Base-by-base conservation (phyloP, 345 rosid genomes). In the Eucalyptus tenuipes region DNA sequence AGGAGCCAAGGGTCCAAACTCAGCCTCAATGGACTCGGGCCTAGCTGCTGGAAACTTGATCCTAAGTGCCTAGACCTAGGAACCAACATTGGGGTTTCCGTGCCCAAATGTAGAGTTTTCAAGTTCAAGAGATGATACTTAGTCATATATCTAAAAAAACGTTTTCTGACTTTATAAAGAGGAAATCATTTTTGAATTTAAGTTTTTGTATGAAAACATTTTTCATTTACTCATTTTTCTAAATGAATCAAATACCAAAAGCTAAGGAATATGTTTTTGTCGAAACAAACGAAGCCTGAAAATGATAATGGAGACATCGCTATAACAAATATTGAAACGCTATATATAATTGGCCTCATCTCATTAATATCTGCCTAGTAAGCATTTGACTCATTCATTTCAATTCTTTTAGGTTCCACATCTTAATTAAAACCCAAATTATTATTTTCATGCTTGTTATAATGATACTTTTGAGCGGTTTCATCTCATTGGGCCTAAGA, bases 11-110 rank as follows among this genome's bases (percentile, higher is more conserved):
- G 1, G 29, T 55, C 1, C 61, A 1, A 55, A 24, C 61, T 13
- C 29, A 22, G 6, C 29, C 61, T 55, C 2, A 5, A 4, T 55
- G 11, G 61, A 55, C 29, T 3, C 0, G 0, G 0, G 61, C 61
- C 13, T 24, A 4, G 13, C 5, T 22, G 61, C 29, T 0, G 2
- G 2, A 24, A 52, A 52, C 57, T 52, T 52, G 57, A 52, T 52
- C 57, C 10, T 18, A 20, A 52, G 57, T 52, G 10, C 57, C 24
- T 3, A 1, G 24, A 52, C 10, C 55, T 52, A 52, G 25, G 25
- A 52, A 52, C 57, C 57, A 20, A 52, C 57, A 52, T 18, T 3
- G 25, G 57, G 57, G 57, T 52, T 52, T 52, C 0, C 1, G 0
- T 20, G 25, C 57, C 57, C 57, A 20, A 20, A 52, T 52, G 24